phyloP scores from a whole-genome alignment of 345 rosid species.

The Euphorbia tirucalli region DNA sequence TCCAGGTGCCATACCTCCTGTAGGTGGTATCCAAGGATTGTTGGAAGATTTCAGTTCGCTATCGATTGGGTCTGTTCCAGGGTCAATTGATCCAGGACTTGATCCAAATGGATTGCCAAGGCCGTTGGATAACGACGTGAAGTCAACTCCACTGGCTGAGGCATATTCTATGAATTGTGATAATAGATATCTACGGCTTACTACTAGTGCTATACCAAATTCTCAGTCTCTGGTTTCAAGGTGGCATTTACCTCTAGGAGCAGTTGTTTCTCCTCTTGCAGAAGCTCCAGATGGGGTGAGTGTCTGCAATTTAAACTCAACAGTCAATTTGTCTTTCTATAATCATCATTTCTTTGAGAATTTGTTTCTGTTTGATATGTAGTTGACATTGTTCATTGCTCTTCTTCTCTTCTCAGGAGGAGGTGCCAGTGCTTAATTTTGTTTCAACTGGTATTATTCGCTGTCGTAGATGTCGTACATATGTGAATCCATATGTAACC shows the following conservation, averaged over 20 bases:
- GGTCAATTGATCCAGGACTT: conserved; percentile 76
- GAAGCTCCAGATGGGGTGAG: conserved; percentile 93
- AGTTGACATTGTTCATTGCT: conserved; percentile 16
- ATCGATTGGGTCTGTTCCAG: conserved; percentile 70
- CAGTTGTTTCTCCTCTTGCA: conserved; percentile 98
- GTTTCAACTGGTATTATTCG: conserved; percentile 85
- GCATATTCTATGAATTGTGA: conserved; percentile 74
- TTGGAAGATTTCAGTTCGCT: conserved; percentile 83
- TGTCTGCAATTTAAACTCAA: conserved; percentile 15
- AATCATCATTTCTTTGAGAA: neutral
- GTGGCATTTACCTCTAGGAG: conserved; percentile 99
- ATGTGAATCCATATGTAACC: conserved; percentile 86
- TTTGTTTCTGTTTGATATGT: neutral
- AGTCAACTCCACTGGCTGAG: conserved; percentile 61
- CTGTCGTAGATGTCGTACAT: conserved; percentile 97
- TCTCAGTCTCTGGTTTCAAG: conserved; percentile 87
- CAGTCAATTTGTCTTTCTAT: conserved; percentile 9
- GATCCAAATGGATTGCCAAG: conserved; percentile 79
- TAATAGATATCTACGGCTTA: conserved; percentile 80
- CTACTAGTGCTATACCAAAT: conserved; percentile 85
- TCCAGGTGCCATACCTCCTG: conserved; percentile 60
- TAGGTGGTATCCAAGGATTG: conserved; percentile 65
- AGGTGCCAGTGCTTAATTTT: conserved; percentile 87
- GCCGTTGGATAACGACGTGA: conserved; percentile 92
- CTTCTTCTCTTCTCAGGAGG: conserved; percentile 61